A percentile compares a stretch with the other conserved stretches of the same genome.
phyloP scores from a whole-genome alignment of 768 basidiomycete species.

The Boletales sp. region DNA sequence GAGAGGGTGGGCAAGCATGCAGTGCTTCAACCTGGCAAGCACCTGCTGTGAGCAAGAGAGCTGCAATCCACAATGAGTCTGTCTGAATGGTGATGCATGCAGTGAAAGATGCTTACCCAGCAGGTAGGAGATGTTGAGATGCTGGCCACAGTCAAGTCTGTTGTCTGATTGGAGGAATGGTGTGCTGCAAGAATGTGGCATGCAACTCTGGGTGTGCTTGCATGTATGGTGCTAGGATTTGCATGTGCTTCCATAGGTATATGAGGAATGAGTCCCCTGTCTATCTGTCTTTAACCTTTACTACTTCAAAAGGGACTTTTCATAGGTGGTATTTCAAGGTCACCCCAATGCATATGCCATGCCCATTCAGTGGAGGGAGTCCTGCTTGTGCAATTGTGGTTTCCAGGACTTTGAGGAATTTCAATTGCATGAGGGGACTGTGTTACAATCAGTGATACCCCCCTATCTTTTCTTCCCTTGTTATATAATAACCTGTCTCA shows the following conservation, averaged over 20 bases:
- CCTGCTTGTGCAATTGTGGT: slow-evolving; percentile 7
- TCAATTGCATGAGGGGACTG: slow-evolving; percentile 28
- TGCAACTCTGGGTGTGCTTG: slow-evolving; percentile 16
- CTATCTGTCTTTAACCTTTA: slow-evolving; percentile 34
- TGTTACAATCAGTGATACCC: no score
- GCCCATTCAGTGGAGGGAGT: slow-evolving; percentile 14
- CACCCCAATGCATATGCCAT: slow-evolving; percentile 28
- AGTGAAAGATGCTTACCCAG: no score
- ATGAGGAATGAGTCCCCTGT: slow-evolving; percentile 30
- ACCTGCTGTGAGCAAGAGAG: no score
- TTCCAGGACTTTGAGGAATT: slow-evolving; percentile 20
- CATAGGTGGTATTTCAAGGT: slow-evolving; percentile 37
- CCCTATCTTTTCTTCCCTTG: no score
- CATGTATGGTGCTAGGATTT: slow-evolving; percentile 30
- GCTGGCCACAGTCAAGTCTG: no score
- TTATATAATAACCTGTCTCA: no score
- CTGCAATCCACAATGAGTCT: no score
- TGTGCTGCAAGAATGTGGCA: slow-evolving; percentile 1
- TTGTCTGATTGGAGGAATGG: slow-evolving; percentile 5
- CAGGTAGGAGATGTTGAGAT: no score
- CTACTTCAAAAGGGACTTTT: slow-evolving; percentile 34
- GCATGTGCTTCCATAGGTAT: slow-evolving; percentile 26
- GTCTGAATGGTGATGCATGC: no score
- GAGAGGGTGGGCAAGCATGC: no score
- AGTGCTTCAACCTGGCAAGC: no score